A percentile compares a stretch with the other conserved stretches of the same genome.
These are phyloP conservation scores for Phlegmacium glaucopus DNA, from an alignment of 768 basidiomycete species.

Conservation along the genomic window DNA sequence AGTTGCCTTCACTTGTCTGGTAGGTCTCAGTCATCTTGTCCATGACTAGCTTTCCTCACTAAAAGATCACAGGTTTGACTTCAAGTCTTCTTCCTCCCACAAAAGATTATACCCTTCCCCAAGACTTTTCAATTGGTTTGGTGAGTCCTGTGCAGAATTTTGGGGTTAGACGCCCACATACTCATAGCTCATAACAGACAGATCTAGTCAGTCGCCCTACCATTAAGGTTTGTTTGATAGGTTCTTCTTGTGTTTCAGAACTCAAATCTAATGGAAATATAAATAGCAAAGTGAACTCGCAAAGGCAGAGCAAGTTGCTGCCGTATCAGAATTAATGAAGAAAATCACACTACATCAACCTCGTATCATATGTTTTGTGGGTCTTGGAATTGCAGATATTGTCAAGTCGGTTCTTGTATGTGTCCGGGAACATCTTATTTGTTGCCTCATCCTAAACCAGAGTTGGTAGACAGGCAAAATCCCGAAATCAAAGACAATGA, in stretches of 20 bases:
- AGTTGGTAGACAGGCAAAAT: background rate
- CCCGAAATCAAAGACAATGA: constrained; percentile 15
- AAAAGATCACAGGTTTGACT: constrained; percentile 75
- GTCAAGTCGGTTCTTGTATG: constrained; percentile 25
- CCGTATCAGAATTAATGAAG: constrained; percentile 53
- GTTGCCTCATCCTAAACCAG: background rate
- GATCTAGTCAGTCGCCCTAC: constrained; percentile 74
- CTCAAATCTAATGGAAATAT: too few species aligned
- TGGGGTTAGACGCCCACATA: background rate
- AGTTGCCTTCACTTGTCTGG: constrained; percentile 65
- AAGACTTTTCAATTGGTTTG: constrained; percentile 58
- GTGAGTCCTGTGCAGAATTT: constrained; percentile 36
- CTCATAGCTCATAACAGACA: constrained; percentile 44
- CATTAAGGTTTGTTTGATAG: constrained; percentile 43
- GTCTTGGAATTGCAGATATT: constrained; percentile 54
- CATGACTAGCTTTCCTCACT: too few species aligned
- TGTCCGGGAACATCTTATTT: too few species aligned
- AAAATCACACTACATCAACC: constrained; percentile 62
- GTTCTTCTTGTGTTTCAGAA: too few species aligned
- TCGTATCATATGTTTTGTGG: constrained; percentile 73
- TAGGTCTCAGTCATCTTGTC: too few species aligned
- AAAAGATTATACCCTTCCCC: constrained; percentile 61
- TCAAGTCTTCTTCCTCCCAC: constrained; percentile 44
- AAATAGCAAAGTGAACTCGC: constrained; percentile 55
- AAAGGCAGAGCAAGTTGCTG: constrained; percentile 42